Evolutionary conservation across 2,329 filamentous ascomycete genomes (phyloP).

Genomic region (Penicillium olsonii): DNA sequence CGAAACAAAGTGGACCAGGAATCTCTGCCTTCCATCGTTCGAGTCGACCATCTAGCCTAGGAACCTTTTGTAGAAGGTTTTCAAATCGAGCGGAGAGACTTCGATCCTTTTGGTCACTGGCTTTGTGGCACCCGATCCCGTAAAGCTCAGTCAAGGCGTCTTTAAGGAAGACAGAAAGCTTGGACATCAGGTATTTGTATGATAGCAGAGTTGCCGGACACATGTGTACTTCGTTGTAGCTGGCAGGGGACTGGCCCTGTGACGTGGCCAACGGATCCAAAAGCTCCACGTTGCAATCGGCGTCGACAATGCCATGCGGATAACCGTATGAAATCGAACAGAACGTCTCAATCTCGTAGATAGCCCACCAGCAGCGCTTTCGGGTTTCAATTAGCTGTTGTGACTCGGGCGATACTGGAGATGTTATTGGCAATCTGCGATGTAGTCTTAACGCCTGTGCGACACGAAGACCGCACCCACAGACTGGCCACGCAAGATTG

Average conservation of each 20-base stretch:
- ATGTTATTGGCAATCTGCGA: constrained; percentile 10
- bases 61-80: constrained; percentile 9
- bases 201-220: constrained; percentile 18
- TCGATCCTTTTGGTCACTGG: background rate
- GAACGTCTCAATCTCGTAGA: constrained; percentile 45
- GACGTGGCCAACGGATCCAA: constrained; percentile 28
- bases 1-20: constrained; percentile 10
- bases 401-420: background rate
- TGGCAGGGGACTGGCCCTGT: constrained; percentile 4
- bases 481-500: constrained; percentile 41
- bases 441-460: constrained; percentile 41
- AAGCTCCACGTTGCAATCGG: constrained; percentile 34
- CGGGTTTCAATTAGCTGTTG: constrained; percentile 23
- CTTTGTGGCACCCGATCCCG: constrained; percentile 5
- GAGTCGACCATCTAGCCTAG: constrained; percentile 6
- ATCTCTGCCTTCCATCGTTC: constrained; percentile 20
- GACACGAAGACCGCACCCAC: constrained; percentile 39
- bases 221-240: constrained; percentile 7
- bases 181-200: constrained; percentile 30
- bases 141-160: constrained; percentile 21
- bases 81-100: constrained; percentile 3
- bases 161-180: constrained; percentile 22
- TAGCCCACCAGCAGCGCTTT: constrained; percentile 46
- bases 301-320: constrained; percentile 34
- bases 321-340: constrained; percentile 46